Evolutionary conservation across 2,329 filamentous ascomycete genomes (phyloP), one percentile per base, ranked within the genome.

Genomic region (Penicillium polonicum): DNA sequence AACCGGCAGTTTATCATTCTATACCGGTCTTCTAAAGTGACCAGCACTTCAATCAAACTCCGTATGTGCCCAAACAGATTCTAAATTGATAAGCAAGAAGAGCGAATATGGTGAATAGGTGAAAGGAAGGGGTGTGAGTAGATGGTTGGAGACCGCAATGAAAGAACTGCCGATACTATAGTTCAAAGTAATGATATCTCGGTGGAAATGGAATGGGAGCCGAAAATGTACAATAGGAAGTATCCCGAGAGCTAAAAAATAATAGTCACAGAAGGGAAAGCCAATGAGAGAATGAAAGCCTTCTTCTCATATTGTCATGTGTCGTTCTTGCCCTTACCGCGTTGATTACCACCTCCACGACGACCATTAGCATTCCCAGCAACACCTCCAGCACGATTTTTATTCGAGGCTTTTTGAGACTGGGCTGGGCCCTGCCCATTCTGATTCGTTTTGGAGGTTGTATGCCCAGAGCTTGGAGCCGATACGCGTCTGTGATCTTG

Each of bases 341-440:
- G 61, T 31, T 61, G 52, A 2, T 50, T 55, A 1, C 60, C 59
- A 44, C 67, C 65, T 49, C 69, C 65, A n/a, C 70, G 70, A 35
- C 69, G 65, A 27, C 62, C 25, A 52, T 60, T 60, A 31, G 52
- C 59, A 12, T 52, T 59, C 23, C 52, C 44, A 7, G 48, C 41
- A 9, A 45, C n/a, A 38, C 59, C 45, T 23, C 51, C 10, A 49
- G 38, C 33, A 23, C 60, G 62, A 23, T 59, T 63, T 25, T 62
- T 62, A 19, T 57, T 57, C 2, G 55, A 23, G 21, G 41, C 39
- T n/a, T 49, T 53, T 27, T 60, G 62, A 5, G 48, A 39, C 23
- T 62, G 58, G 4, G 61, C 50, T 10, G 61, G 27, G 12, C 44
- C 48, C 31, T 63, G 59, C 9, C 60, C 57, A 45, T 60, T 61